Evolutionary conservation across 768 basidiomycete genomes (phyloP), one percentile per base, ranked within the genome.

Genomic region (Tephrocybe sp.): DNA sequence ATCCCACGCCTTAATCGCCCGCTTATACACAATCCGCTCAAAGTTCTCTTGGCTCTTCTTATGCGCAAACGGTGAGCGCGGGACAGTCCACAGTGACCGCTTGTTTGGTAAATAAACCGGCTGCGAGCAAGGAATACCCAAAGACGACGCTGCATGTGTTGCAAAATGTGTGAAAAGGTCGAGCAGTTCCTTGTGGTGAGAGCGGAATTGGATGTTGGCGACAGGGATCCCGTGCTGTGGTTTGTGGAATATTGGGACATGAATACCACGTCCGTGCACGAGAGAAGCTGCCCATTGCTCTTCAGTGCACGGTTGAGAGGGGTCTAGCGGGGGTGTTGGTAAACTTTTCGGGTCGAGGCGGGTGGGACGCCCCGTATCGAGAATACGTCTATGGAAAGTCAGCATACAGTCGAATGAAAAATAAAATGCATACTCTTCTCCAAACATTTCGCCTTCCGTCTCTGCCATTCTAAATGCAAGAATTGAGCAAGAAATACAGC

Each of bases 1-100:
- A 67, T 98, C 96, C 78, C 82, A 98, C 0, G 93, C 89, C 68
- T 93, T 95, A 70, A 98, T 83, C 34, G 80, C 79, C 10, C 95
- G 80, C 62, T 89, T 90, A 63, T 95, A 89, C 47, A 86, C 84
- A 60, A 75, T 80, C 22, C 91, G 74, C 65, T 93, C 87, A 65
- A 96, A 98, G 69, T 98, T 98, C 73, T 98, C 94, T 68, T 98
- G 94, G 14, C 80, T 73, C 69, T 96, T 97, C 64, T 98, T 98
- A 67, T 95, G 87, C 5, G 82, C 85, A 64, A 98, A 98, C 9
- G 96, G 95, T 3, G 83, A 80, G 32, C 86, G 81, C 8, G 79
- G 76, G 14, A 97, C 94, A 0, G 96, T 97, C 85, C 90, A 92
- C 9, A 97, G 71, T 4, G 78, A 74, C 39, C 89, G 86, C 56